Evolutionary conservation across 2,329 filamentous ascomycete genomes (phyloP).

Genomic region (Cladosporium sp.): DNA sequence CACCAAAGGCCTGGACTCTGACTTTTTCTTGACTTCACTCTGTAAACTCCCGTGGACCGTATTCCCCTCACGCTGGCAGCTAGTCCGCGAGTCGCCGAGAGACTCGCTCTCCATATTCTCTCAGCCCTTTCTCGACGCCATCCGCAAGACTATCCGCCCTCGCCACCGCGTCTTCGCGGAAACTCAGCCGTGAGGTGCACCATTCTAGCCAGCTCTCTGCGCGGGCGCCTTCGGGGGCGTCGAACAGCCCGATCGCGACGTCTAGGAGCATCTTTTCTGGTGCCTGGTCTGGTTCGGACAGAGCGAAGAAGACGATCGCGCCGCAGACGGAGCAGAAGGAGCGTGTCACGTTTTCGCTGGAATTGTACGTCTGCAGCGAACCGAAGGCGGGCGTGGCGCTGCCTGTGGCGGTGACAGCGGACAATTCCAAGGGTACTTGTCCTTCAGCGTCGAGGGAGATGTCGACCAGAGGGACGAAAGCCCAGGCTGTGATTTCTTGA

Average conservation of each 20-base stretch:
- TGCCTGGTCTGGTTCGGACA: slow-evolving; percentile 46
- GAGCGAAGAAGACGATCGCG: slow-evolving; percentile 65
- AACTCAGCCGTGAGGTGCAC: slow-evolving; percentile 60
- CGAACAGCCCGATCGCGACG: slow-evolving; percentile 60
- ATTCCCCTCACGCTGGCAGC: too few species aligned
- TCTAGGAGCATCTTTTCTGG: slow-evolving; percentile 55
- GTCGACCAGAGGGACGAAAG: slow-evolving; percentile 62
- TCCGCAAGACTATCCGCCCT: slow-evolving; percentile 26
- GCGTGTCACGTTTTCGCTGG: slow-evolving; percentile 54
- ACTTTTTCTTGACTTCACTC: too few species aligned
- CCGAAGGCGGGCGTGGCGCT: not conserved
- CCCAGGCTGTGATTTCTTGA: slow-evolving; percentile 66
- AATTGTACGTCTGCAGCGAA: slow-evolving; percentile 53
- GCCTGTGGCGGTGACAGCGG: slow-evolving; percentile 26
- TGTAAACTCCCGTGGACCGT: not conserved
- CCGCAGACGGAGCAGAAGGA: slow-evolving; percentile 65
- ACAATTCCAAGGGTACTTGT: slow-evolving; percentile 22
- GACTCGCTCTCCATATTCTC: slow-evolving; percentile 24
- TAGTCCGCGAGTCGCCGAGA: too few species aligned
- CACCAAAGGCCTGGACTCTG: too few species aligned
- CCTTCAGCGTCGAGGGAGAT: slow-evolving; percentile 46
- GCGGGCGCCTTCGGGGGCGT: slow-evolving; percentile 52
- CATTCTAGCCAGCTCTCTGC: slow-evolving; percentile 64
- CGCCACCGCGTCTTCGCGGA: slow-evolving; percentile 52
- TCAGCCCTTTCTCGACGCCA: slow-evolving; percentile 29